Conservation (phyloP, 768 basidiomycete genomes). For the Russula virescens region DNA sequence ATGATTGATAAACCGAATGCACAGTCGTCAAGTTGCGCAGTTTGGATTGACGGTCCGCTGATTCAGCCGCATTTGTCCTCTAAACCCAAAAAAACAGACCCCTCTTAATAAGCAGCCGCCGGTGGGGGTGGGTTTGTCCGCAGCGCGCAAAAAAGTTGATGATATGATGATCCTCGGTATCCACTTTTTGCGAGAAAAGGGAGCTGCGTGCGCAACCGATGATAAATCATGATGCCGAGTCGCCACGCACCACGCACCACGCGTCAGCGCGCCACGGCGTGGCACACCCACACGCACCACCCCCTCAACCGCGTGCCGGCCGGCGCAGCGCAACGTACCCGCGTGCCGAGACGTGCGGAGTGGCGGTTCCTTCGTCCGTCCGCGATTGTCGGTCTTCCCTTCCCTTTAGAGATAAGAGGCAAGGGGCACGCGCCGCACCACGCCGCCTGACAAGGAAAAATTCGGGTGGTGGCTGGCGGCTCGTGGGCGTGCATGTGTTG, state of each 20-base stretch:
- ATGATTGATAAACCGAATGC: too few species aligned
- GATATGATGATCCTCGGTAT: too few species aligned
- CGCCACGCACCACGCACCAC: background rate
- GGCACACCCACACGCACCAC: too few species aligned
- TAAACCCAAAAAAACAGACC: background rate
- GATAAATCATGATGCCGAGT: background rate
- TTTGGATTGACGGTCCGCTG: too few species aligned
- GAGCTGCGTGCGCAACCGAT: too few species aligned
- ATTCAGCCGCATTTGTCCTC: too few species aligned
- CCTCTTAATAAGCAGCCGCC: too few species aligned
- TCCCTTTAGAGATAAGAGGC: background rate
- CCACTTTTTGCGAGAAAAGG: too few species aligned
- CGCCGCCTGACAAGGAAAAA: background rate
- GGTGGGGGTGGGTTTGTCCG: too few species aligned
- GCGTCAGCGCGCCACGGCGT: background rate
- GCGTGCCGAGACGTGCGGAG: conserved; percentile 3
- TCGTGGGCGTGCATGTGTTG: too few species aligned
- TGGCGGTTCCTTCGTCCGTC: background rate
- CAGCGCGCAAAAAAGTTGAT: too few species aligned
- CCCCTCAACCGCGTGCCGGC: background rate
- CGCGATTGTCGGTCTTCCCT: conserved; percentile 12
- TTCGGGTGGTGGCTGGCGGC: background rate
- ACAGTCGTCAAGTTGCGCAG: too few species aligned
- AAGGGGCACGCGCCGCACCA: background rate
- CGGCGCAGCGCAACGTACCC: background rate